Conservation (phyloP, 164 flowering plant species). For the Nymphaea thermarum region DNA sequence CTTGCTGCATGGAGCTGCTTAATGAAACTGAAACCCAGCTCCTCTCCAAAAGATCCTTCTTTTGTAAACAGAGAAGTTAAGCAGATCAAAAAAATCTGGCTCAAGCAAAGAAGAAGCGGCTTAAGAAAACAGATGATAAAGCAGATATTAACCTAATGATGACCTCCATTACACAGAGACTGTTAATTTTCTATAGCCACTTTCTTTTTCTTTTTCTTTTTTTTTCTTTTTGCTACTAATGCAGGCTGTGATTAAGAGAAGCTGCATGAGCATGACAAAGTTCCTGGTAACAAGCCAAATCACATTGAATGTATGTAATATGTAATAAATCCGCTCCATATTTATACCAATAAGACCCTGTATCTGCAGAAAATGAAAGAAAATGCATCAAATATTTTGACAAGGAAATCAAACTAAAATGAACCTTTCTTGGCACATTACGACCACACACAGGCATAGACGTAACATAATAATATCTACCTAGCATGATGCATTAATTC, state of each 20-base stretch:
- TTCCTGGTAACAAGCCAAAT: conserved; percentile 82
- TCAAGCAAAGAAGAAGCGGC: background rate
- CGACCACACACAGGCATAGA: no score
- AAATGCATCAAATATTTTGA: background rate
- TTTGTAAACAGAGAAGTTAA: no score
- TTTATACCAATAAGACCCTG: conserved; percentile 69
- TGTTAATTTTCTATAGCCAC: conserved; percentile 74
- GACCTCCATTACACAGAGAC: conserved; percentile 93
- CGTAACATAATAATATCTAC: no score
- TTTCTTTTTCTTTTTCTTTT: no score
- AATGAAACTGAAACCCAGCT: background rate
- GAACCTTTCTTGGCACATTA: no score
- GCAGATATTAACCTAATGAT: conserved; percentile 54
- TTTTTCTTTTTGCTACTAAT: conserved; percentile 70
- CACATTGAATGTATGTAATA: conserved; percentile 86
- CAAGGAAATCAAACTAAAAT: background rate
- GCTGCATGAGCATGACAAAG: conserved; percentile 74
- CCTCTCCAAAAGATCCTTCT: no score
- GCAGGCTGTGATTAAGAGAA: conserved; percentile 82
- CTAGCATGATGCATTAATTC: no score
- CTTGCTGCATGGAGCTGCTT: no score
- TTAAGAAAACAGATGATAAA: background rate
- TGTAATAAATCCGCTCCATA: conserved; percentile 86
- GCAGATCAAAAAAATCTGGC: background rate
- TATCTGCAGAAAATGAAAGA: conserved; percentile 30